Base-by-base conservation (phyloP, 176 grass and related monocot species). In the Saccharum spontaneum region DNA sequence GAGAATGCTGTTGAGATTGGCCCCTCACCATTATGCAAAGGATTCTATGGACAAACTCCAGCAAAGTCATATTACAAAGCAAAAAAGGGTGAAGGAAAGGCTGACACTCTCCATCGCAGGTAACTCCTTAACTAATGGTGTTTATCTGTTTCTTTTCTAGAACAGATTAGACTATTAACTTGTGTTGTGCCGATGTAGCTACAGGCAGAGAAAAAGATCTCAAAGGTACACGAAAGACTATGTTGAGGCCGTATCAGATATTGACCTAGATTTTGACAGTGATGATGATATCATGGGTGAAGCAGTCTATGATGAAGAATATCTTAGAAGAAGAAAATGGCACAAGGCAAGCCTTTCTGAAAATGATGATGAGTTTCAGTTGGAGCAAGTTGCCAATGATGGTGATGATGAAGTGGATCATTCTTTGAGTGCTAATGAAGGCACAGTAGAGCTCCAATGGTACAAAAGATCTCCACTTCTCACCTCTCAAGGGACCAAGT, bases 281-380 rank as follows among this genome's bases (percentile, higher is more conserved):
- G 95, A 97, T 79, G 96, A 92, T 1, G 91, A 95, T 79, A 98
- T 98, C 85, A 90, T 98, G 26, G 96, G 96, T 30, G 96, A 98
- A 93, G 96, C 88, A 75, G 88, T 98, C 6, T 98, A 98, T 59
- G 93, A 98, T 17, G 96, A 98, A 46, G 92, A 95, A 61, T 98
- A 98, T 77, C 87, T 98, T 69, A 90, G 82, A 89, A 95, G 80
- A 37, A 87, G 85, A 67, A 90, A 93, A 64, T 85, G 68, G 45
- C 82, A 82, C 41, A 93, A 91, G 48, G 61, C 83, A 33, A 81
- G 89, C 54, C 81, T 73, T 64, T 95, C 89, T 34, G 91, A 95
- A 67, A 83, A 78, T 6, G 86, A 89, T n/a, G 91, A 93, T 78
- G 93, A 93, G n/a, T 94, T 95, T 59, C 88, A 49, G 5, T 82